Conservation (phyloP, 176 grass and related monocot genomes). For the Microstegium vimineum region DNA sequence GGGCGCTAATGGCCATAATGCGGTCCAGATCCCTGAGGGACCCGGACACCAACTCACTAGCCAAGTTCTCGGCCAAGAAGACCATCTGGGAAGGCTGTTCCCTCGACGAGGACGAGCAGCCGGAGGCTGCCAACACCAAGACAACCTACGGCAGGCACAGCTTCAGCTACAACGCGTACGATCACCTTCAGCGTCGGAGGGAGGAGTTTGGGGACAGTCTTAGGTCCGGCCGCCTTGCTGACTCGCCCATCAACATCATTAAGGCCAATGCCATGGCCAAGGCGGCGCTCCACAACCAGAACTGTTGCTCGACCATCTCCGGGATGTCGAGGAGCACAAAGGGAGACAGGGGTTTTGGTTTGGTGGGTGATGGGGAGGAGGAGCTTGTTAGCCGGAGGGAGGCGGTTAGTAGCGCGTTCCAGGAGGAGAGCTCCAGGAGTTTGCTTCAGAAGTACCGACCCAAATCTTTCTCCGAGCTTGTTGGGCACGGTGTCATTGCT, state of each 20-base stretch:
- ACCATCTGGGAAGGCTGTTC: constrained; percentile 59
- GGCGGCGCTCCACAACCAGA: constrained; percentile 37
- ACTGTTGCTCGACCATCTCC: constrained; percentile 19
- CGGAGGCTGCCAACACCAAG: constrained; percentile 23
- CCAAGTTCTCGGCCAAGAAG: constrained; percentile 75
- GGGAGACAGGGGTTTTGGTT: constrained; percentile 28
- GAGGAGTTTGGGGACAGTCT: constrained; percentile 40
- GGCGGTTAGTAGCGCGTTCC: not conserved
- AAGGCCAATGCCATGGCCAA: constrained; percentile 48
- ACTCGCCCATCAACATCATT: constrained; percentile 42
- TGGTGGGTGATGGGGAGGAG: constrained; percentile 19
- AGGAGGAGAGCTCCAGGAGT: constrained; percentile 55
- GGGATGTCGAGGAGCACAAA: constrained; percentile 40
- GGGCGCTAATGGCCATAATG: constrained; percentile 76
- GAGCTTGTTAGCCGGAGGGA: constrained; percentile 39
- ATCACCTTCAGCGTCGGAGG: constrained; percentile 54
- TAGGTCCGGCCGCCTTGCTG: not conserved
- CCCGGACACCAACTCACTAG: constrained; percentile 88
- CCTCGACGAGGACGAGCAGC: constrained; percentile 31
- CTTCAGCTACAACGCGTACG: constrained; percentile 52
- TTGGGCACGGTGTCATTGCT: constrained; percentile 59
- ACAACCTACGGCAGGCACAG: constrained; percentile 44
- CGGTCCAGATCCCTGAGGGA: constrained; percentile 90
- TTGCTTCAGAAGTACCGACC: constrained; percentile 75
- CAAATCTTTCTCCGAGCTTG: constrained; percentile 58